Base-by-base conservation (phyloP, 108 stramenopile species). In the Skeletonema marinoi region DNA sequence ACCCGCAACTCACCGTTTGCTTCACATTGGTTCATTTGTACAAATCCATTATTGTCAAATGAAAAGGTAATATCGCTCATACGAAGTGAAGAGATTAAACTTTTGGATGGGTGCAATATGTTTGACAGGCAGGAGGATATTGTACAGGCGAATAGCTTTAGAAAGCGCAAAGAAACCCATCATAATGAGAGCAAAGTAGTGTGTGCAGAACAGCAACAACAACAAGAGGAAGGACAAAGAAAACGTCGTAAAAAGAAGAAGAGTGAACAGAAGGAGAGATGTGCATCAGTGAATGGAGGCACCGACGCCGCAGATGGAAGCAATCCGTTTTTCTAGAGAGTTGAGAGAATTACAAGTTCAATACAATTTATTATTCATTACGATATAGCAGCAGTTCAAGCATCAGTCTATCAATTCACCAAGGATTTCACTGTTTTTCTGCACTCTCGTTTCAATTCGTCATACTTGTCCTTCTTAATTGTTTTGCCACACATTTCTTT, bases 21-120 rank as follows among this genome's bases (percentile, higher is more conserved):
- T 9, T 74, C 73, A 36, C 65, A 68, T 74, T 74, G 73, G 73
- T 74, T 74, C 35, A 74, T 74, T 74, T 68, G 10, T 2, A 74
- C 60, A 32, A 66, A 68, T 11, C 73, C 73, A 6, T 16, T 74
- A 9, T 17, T 48, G 25, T 30, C 66, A 17, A 74, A 74, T 68
- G 33, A 74, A 10, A 4, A 50, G 19, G 12, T 58, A 3, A 17
- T 74, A 66, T 68, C 73, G n/a, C 48, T 68, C 12, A 32, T 68
- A 0, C 32, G 32, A 10, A 21, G 30, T 50, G 42, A 38, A 30
- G 54, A 48, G 6, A 68, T 74, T 12, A 17, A 74, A 31, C 25
- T 68, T 66, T 14, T 56, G 14, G 73, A 74, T 31, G 65, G 73
- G 8, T 74, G 73, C n/a, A 56, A 25, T 14, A 19, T 74, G 33